These are phyloP conservation scores for Microsporum audouinii DNA, from an alignment of 2,329 filamentous ascomycete genomes.

Conservation along the genomic window DNA sequence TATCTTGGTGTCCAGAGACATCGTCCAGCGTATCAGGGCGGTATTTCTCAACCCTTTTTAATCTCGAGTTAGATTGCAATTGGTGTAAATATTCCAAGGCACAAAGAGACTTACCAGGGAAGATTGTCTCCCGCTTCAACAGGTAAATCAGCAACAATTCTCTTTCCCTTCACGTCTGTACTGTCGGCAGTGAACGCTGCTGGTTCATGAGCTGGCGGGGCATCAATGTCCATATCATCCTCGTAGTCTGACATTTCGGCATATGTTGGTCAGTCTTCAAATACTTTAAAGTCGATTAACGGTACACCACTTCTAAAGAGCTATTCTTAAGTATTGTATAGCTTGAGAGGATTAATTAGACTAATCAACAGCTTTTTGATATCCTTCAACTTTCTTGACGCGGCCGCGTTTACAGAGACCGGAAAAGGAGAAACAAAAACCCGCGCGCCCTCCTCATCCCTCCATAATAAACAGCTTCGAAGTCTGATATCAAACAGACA, in stretches of 20 bases:
- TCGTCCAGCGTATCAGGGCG: constrained; percentile 78
- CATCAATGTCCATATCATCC: constrained; percentile 61
- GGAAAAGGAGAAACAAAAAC: neutral
- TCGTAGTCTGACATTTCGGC: constrained; percentile 43
- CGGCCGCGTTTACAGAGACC: neutral
- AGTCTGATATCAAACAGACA: neutral
- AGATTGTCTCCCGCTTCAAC: constrained; percentile 88
- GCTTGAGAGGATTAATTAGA: neutral
- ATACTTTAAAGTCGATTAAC: neutral
- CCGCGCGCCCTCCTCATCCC: neutral
- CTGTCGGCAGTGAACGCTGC: constrained; percentile 62
- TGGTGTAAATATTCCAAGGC: no score
- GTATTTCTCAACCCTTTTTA: constrained; percentile 87
- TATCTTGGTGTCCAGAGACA: constrained; percentile 94
- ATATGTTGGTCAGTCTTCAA: neutral
- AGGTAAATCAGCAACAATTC: constrained; percentile 82
- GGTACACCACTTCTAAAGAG: neutral
- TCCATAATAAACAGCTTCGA: neutral
- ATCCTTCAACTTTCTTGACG: neutral
- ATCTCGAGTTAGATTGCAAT: constrained; percentile 13
- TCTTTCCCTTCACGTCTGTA: constrained; percentile 61
- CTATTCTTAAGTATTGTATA: neutral
- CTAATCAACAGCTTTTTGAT: neutral
- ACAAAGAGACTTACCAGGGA: constrained; percentile 57
- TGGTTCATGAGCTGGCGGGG: constrained; percentile 37